A percentile compares a stretch with the other conserved stretches of the same genome.
These are phyloP conservation scores for Triticum aestivum DNA, from an alignment of 176 grass and related monocot species.

Conservation along the genomic window DNA sequence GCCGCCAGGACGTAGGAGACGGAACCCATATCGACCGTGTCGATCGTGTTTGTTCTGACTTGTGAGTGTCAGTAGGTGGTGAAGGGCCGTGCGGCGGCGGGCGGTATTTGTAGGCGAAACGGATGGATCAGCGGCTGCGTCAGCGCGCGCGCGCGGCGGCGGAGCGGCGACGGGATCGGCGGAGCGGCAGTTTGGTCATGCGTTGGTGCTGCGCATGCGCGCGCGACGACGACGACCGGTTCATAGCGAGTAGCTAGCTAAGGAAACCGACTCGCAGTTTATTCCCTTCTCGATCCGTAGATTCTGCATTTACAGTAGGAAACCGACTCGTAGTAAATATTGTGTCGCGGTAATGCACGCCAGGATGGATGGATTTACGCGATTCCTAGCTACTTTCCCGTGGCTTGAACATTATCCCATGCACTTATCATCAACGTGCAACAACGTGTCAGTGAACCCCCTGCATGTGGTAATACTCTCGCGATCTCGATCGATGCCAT, in stretches of 20 bases:
- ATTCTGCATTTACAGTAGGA: not conserved
- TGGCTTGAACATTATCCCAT: too few relatives aligned
- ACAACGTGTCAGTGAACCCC: too few relatives aligned
- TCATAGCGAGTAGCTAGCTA: too few relatives aligned
- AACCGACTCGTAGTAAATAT: too few relatives aligned
- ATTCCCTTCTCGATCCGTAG: not conserved
- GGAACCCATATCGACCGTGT: not conserved
- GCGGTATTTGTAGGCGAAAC: not conserved
- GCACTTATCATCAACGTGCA: too few relatives aligned
- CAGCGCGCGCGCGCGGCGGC: not conserved
- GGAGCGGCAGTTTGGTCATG: constrained; percentile 4
- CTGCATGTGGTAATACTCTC: too few relatives aligned
- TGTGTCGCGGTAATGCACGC: too few relatives aligned
- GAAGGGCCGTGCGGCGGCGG: not conserved
- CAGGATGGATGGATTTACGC: too few relatives aligned
- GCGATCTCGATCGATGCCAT: too few relatives aligned
- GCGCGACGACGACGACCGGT: not conserved
- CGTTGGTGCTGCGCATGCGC: not conserved
- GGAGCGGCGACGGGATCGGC: not conserved
- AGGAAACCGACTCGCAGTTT: not conserved
- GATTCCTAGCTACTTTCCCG: too few relatives aligned
- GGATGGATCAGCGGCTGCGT: not conserved
- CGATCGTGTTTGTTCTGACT: not conserved
- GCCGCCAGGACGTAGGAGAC: not conserved
- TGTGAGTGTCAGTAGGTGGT: not conserved